phyloP scores from a whole-genome alignment of 1,139 yeast species.

The Geotrichum candidum region DNA sequence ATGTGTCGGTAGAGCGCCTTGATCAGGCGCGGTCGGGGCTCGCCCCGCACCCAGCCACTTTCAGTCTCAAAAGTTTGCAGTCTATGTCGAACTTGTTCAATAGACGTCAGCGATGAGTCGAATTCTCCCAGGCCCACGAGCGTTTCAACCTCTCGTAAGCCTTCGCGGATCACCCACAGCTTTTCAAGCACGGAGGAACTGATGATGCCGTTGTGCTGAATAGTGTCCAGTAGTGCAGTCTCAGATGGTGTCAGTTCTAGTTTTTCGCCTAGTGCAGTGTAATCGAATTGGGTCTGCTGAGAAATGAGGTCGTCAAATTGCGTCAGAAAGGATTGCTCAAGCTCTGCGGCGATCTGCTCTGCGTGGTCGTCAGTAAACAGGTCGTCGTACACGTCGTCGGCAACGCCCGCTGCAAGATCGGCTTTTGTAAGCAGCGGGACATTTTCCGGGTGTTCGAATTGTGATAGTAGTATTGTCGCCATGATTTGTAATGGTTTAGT shows the following conservation, averaged over 20 bases:
- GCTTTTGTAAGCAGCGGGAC: neutral
- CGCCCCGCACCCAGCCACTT: conserved; percentile 8
- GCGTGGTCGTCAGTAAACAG: conserved; percentile 7
- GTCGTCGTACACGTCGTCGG: conserved; percentile 5
- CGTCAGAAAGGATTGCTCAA: conserved; percentile 7
- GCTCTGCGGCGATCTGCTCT: conserved; percentile 8
- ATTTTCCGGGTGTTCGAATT: neutral
- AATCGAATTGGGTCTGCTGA: neutral
- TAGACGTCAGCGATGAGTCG: conserved; percentile 25
- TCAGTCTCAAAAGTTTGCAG: conserved; percentile 20
- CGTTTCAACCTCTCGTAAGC: conserved; percentile 28
- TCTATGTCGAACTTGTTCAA: conserved; percentile 23
- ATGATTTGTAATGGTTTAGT: conserved; percentile 2
- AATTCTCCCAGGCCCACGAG: conserved; percentile 27
- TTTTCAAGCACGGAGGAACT: conserved; percentile 23
- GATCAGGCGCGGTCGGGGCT: conserved; percentile 11
- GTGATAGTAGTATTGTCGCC: neutral
- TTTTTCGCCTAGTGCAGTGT: neutral
- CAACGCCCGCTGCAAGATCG: neutral
- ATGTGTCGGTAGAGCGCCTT: conserved; percentile 19
- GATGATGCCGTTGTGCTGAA: conserved; percentile 13
- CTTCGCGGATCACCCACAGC: conserved; percentile 30
- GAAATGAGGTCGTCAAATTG: neutral
- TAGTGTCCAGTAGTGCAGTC: conserved; percentile 4
- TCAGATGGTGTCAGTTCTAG: conserved; percentile 7